Percentiles rank a stretch among this genome's conserved stretches.
These are phyloP conservation scores for Nectriaceae sp. DNA, from an alignment of 2,329 filamentous ascomycete species.

Conservation along the genomic window DNA sequence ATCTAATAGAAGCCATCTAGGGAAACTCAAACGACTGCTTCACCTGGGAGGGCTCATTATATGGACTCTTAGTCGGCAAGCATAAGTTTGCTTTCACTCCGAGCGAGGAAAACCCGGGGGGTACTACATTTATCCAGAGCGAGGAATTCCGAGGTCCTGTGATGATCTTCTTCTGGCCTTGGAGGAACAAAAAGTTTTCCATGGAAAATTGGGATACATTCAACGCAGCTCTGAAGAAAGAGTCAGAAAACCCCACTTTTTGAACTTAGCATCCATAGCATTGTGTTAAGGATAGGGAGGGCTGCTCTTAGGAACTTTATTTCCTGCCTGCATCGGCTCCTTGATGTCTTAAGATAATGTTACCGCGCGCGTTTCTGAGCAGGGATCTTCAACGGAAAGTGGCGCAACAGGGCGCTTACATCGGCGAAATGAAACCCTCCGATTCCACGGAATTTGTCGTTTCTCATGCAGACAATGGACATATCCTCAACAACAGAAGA, in stretches of 20 bases:
- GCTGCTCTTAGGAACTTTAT: too few relatives aligned
- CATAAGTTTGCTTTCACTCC: conserved; percentile 16
- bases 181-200: conserved; percentile 10
- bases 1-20: too few relatives aligned
- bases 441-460: too few relatives aligned
- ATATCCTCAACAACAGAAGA: too few relatives aligned
- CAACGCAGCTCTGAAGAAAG: conserved; percentile 13
- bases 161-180: conserved; percentile 9
- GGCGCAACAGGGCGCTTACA: too few relatives aligned
- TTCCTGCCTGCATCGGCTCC: too few relatives aligned
- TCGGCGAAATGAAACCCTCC: too few relatives aligned
- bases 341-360: too few relatives aligned
- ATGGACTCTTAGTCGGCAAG: conserved; percentile 1
- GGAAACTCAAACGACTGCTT: conserved; percentile 11
- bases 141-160: conserved; percentile 12
- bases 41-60: conserved; percentile 13
- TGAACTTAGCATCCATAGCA: background rate
- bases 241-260: conserved; percentile 7
- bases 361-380: too few relatives aligned
- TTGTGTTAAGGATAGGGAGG: background rate
- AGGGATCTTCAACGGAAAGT: too few relatives aligned
- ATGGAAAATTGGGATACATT: conserved; percentile 13
- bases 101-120: conserved; percentile 14
- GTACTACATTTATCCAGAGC: conserved; percentile 14
- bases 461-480: too few relatives aligned